These are phyloP conservation scores for Syncephalastrum racemosum DNA, from an alignment of 371 early-diverging fungal species.

Conservation along the genomic window DNA sequence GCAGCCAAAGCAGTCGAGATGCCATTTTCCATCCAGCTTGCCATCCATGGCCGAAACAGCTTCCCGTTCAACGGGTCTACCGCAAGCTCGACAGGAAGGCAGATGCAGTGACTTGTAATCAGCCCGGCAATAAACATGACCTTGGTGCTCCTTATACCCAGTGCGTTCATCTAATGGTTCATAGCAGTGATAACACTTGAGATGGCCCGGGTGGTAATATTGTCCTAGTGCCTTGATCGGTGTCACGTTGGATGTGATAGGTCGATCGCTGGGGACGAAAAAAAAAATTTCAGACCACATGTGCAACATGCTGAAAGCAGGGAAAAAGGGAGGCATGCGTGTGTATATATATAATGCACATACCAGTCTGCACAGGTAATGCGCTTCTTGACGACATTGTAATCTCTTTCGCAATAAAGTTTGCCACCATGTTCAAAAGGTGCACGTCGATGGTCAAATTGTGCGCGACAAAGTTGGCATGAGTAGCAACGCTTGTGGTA, in stretches of 20 bases:
- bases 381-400: conserved; percentile 51
- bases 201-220: conserved; percentile 67
- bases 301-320: background rate
- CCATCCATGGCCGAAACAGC: conserved; percentile 79
- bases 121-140: conserved; percentile 71
- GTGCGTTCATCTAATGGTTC: conserved; percentile 67
- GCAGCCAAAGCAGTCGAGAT: conserved; percentile 57
- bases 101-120: conserved; percentile 69
- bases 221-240: conserved; percentile 64
- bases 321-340: background rate
- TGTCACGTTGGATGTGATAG: conserved; percentile 44
- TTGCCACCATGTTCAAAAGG: conserved; percentile 65
- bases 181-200: conserved; percentile 67
- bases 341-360: conserved; percentile 8
- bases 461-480: conserved; percentile 65
- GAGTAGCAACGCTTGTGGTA: conserved; percentile 55
- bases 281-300: background rate
- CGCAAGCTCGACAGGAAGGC: conserved; percentile 72
- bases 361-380: conserved; percentile 57
- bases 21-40: conserved; percentile 81
- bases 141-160: conserved; percentile 73
- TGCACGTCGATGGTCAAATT: conserved; percentile 61
- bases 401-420: conserved; percentile 73
- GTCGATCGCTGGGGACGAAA: conserved; percentile 36
- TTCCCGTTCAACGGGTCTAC: conserved; percentile 66